Base-by-base conservation (phyloP, 352 stramenopile genomes). In the Plasmopara halstedii region DNA sequence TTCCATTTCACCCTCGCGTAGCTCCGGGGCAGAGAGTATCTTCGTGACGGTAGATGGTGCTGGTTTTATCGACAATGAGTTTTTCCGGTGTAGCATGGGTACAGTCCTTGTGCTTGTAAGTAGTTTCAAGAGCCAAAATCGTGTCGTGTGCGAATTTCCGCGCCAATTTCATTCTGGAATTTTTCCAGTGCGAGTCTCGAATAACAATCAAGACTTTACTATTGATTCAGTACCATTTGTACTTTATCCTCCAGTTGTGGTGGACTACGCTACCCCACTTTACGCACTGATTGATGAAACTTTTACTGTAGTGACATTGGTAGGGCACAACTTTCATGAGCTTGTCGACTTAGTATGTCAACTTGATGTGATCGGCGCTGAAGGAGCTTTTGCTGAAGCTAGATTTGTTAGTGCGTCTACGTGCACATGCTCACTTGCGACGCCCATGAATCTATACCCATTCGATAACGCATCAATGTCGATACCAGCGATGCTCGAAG, bases 171-270 rank as follows among this genome's bases (percentile, higher is more conserved):
- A 46, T 21, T 47, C 62, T 34, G 55, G 55, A 5, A 45, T 39
- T 33, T 25, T 69, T 8, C 20, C 33, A 0, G 61, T 72, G 3
- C 38, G 50, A 21, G 50, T 78, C 11, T 57, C 64, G 2, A 67
- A 60, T 15, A 73, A 75, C 45, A 60, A 64, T 20, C 64, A 71
- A 52, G 67, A 78, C 26, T 73, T 69, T 26, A 58, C 46, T 6
- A 26, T 39, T 5, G 55, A 63, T n/a, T 2, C 10, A 2, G 27
- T 64, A 14, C 6, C 13, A 14, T 71, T 64, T 20, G 6, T 15
- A 0, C 17, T 62, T 4, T 49, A 48, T 18, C 40, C 41, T 32
- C 45, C 48, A 0, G 14, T 58, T 21, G 25, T 42, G 2, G 36
- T 78, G 10, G 48, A 67, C 4, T 70, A 51, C 23, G 26, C 39